phyloP scores from a whole-genome alignment of 2,329 filamentous ascomycete species.

The Microthyrium microscopicum region DNA sequence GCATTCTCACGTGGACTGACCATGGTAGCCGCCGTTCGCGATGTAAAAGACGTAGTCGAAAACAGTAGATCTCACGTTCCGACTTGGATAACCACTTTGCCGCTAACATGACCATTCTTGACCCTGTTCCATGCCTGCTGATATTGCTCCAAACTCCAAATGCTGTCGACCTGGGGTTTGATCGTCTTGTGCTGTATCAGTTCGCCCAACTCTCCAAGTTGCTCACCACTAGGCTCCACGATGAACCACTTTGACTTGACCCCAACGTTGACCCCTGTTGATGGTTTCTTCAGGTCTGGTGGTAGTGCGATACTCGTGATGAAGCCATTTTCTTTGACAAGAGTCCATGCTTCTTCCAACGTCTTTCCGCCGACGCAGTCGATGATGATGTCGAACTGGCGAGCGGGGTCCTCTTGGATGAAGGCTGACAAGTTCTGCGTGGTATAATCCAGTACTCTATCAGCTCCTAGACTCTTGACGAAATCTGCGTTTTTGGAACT shows the following conservation, averaged over 20 bases:
- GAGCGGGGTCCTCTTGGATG: conserved; percentile 14
- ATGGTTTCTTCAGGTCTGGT: conserved; percentile 1
- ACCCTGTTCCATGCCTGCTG: no score
- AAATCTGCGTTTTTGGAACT: conserved; percentile 22
- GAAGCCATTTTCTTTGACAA: conserved; percentile 19
- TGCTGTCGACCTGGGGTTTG: conserved; percentile 22
- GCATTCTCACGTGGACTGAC: no score
- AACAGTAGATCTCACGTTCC: no score
- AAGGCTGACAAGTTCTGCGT: conserved; percentile 17
- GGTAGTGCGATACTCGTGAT: conserved; percentile 5
- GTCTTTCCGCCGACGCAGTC: conserved; percentile 27
- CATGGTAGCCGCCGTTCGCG: no score
- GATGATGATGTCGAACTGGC: conserved; percentile 26
- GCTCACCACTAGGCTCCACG: conserved; percentile 21
- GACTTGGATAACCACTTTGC: no score
- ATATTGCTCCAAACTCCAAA: conserved; percentile 23
- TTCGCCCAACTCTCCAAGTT: conserved; percentile 19
- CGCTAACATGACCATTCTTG: no score
- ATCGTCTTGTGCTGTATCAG: conserved; percentile 17
- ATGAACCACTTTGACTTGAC: conserved; percentile 21
- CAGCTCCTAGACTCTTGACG: conserved; percentile 24
- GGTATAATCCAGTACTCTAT: conserved; percentile 25
- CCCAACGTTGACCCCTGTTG: not conserved
- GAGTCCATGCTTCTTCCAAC: conserved; percentile 27
- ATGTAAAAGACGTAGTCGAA: no score